A percentile compares a stretch with the other conserved stretches of the same genome.
Conservation (phyloP, 257 asterid species). For the Scutellaria barbata region DNA sequence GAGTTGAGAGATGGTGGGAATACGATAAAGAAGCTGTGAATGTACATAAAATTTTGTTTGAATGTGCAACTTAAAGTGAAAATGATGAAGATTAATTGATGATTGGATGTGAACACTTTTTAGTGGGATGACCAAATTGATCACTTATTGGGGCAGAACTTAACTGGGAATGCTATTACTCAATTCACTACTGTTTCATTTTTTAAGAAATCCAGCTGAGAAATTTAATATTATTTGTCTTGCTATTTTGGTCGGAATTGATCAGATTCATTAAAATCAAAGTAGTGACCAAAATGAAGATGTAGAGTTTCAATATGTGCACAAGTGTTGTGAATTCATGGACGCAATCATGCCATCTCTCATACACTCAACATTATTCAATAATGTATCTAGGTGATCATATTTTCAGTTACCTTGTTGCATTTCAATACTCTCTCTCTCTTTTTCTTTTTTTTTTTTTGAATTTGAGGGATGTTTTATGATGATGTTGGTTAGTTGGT, state of each 20-base stretch:
- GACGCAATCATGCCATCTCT: background rate
- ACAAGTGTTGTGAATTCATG: slow-evolving; percentile 27
- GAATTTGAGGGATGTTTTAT: too few relatives aligned
- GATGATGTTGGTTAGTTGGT: background rate
- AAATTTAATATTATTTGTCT: slow-evolving; percentile 9
- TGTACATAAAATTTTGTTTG: background rate
- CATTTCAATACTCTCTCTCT: background rate
- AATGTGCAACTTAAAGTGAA: slow-evolving; percentile 1
- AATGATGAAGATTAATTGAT: background rate
- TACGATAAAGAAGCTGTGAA: too few relatives aligned
- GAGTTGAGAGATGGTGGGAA: too few relatives aligned
- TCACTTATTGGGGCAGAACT: slow-evolving; percentile 28
- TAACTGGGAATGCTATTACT: slow-evolving; percentile 15
- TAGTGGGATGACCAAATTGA: slow-evolving; percentile 35
- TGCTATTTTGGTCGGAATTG: slow-evolving; percentile 14
- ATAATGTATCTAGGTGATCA: background rate
- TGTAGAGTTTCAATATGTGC: slow-evolving; percentile 2
- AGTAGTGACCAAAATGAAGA: slow-evolving; percentile 34
- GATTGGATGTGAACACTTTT: slow-evolving; percentile 34
- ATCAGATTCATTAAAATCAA: background rate
- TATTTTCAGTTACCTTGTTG: background rate
- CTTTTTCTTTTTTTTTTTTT: background rate
- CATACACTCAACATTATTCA: slow-evolving; percentile 6
- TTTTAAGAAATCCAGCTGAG: background rate
- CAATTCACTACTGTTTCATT: slow-evolving; percentile 15